These are phyloP conservation scores for Fusarium musae DNA, from an alignment of 2,329 filamentous ascomycete genomes.

Conservation along the genomic window DNA sequence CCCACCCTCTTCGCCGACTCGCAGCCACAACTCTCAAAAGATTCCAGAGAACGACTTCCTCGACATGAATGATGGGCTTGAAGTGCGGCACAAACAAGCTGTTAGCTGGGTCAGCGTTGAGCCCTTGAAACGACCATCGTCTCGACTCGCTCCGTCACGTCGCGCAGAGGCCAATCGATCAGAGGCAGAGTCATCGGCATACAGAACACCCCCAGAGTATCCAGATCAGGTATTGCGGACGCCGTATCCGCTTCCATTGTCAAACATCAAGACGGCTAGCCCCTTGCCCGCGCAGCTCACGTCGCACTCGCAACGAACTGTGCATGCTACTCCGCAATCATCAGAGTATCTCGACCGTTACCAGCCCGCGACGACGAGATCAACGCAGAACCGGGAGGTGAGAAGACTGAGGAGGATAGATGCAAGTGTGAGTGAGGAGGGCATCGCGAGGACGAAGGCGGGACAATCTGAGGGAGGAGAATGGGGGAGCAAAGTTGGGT, in stretches of 20 bases:
- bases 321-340: conserved; percentile 38
- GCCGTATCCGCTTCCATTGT: conserved; percentile 30
- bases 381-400: conserved; percentile 2
- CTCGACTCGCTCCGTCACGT: conserved; percentile 42
- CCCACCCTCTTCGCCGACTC: background rate
- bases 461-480: conserved; percentile 18
- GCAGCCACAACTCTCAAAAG: background rate
- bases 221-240: conserved; percentile 25
- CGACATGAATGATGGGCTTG: conserved; percentile 4
- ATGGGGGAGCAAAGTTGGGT: conserved; percentile 36
- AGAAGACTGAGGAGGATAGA: conserved; percentile 20
- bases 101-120: conserved; percentile 50
- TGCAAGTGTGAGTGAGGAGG: conserved; percentile 24
- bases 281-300: conserved; percentile 33
- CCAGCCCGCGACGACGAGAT: conserved; percentile 32
- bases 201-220: conserved; percentile 48
- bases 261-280: conserved; percentile 17
- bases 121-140: conserved; percentile 54
- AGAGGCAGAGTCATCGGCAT: conserved; percentile 41
- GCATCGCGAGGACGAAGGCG: background rate
- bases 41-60: background rate
- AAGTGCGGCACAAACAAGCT: conserved; percentile 25
- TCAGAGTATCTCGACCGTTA: conserved; percentile 52
- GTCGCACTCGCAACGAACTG: conserved; percentile 23
- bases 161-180: conserved; percentile 36